Conservation (phyloP, 148 eudicot species). For the Heliamphora exappendiculata region DNA sequence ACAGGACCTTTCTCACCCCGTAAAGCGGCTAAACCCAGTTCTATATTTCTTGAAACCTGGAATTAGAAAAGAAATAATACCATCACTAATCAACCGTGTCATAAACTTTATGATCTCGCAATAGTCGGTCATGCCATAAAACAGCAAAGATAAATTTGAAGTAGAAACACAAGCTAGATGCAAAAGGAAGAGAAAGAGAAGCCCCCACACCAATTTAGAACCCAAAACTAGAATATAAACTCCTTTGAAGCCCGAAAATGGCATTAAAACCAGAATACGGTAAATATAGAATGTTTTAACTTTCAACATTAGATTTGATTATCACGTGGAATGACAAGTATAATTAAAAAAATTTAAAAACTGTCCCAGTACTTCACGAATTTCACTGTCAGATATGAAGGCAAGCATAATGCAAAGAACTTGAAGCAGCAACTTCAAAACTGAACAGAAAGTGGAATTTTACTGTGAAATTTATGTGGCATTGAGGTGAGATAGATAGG, state of each 20-base stretch:
- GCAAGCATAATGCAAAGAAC: neutral
- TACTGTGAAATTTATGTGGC: neutral
- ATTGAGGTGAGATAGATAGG: neutral
- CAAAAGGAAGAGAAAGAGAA: neutral
- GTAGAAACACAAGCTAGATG: neutral
- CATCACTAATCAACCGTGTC: neutral
- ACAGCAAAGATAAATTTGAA: neutral
- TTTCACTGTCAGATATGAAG: neutral
- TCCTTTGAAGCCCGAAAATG: neutral
- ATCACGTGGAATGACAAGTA: neutral
- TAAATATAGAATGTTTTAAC: neutral
- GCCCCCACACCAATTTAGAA: neutral
- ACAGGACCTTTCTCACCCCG: slow-evolving; percentile 92
- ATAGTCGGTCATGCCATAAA: neutral
- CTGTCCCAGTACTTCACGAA: neutral
- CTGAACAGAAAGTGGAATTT: neutral
- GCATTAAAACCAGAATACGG: neutral
- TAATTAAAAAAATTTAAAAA: neutral
- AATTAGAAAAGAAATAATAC: slow-evolving; percentile 3
- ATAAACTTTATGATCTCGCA: neutral
- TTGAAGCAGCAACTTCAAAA: neutral
- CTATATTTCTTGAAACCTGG: slow-evolving; percentile 80
- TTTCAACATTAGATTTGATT: neutral
- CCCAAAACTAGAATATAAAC: neutral
- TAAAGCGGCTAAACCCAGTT: slow-evolving; percentile 82